Evolutionary conservation across 441 rosid species (phyloP), one percentile per base, ranked within the genome.

Genomic region (Aquilaria agallochum): DNA sequence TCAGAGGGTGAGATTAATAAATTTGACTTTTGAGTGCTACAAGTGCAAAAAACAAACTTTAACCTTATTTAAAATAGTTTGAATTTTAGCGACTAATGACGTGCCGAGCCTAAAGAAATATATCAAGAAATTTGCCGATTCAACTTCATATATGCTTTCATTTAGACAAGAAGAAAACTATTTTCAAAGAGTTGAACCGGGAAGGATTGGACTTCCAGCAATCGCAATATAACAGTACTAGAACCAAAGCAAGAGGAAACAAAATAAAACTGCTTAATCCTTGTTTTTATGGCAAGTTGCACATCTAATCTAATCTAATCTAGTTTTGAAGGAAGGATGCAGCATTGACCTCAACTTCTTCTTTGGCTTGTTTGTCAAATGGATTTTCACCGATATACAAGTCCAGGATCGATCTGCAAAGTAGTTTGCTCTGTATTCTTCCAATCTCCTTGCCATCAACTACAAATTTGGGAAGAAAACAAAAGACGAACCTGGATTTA

Each of bases 401-500:
- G 79, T 92, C 98, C 54, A 92, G 71, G 59, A 90, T 74, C 20
- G 96, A 90, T 55, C 60, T 74, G 68, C 97, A 88, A 11, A 92
- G 83, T 68, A 83, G 72, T 68, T 83, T 83, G 86, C 96, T 92
- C 79, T 86, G 79, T 68, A 92, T 82, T 60, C 83, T 78, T 60
- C 98, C 97, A 10, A 82, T 88, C 73, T 85, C 87, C 68, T 80
- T 72, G 47, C 95, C 94, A 57, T 88, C 92, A 69, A 93, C 98
- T 92, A 67, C 69, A 68, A 9, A 44, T 56, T 60, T 32, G 27
- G 27, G 27, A 52, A 47, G 14, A 45, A 55, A 53, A 47, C 13
- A 5, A 60, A 34, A 50, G 5, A 14, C 49, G 9, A 64, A 4
- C 34, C 8, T 20, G 10, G 10, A 40, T 5, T 40, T 40, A 40